phyloP scores from a whole-genome alignment of 352 stramenopile genomes.

The Pythium grandisporangium region DNA sequence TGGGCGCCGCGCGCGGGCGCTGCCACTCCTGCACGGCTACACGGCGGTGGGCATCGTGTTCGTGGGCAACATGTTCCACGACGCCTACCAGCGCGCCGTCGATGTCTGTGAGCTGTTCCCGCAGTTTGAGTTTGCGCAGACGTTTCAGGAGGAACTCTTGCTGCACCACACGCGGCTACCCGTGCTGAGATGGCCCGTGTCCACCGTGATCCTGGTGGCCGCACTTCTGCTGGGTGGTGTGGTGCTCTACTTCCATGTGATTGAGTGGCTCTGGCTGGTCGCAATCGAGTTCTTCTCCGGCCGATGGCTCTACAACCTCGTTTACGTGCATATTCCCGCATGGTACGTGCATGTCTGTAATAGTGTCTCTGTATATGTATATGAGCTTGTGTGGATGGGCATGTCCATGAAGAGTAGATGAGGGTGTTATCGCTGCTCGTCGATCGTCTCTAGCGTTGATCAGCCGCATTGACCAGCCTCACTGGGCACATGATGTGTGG shows the following conservation, averaged over 20 bases:
- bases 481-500: too few species aligned
- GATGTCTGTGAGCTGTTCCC: conserved; percentile 55
- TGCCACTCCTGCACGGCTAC: conserved; percentile 38
- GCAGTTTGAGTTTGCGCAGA: conserved; percentile 48
- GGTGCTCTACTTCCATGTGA: conserved; percentile 19
- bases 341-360: conserved; percentile 27
- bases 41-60: conserved; percentile 23
- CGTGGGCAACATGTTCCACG: conserved; percentile 28
- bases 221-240: conserved; percentile 20
- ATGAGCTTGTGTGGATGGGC: too few species aligned
- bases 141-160: conserved; percentile 41
- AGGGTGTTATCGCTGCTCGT: too few species aligned
- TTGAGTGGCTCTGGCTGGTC: conserved; percentile 36
- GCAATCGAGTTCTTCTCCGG: conserved; percentile 38
- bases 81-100: conserved; percentile 28
- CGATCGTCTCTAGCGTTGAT: neutral
- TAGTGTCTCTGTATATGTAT: too few species aligned
- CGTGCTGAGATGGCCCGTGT: conserved; percentile 22
- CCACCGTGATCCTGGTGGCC: conserved; percentile 32
- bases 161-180: conserved; percentile 50
- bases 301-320: conserved; percentile 40
- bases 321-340: conserved; percentile 33
- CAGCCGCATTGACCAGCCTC: neutral
- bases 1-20: conserved; percentile 4
- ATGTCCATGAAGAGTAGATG: too few species aligned